Evolutionary conservation across 495 filamentous ascomycete genomes (phyloP), one percentile per base, ranked within the genome.

Genomic region (Apiosordaria backusii): DNA sequence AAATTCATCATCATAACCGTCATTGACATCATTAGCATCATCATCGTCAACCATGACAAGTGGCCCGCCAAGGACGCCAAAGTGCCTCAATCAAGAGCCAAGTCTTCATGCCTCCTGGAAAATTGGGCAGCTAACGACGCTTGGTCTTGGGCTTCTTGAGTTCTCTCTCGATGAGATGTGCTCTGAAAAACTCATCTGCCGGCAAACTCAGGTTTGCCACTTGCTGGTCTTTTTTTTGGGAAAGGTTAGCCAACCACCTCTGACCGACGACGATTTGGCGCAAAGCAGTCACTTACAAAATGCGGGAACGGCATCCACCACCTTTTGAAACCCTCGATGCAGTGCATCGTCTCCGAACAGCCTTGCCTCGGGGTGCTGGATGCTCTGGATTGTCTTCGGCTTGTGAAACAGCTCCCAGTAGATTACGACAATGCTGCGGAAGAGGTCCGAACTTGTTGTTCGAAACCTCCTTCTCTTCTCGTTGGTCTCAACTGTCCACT

Each of bases 351-450:
- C 62, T n/a, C 53, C 67, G 25, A 71, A 72, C 1, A 57, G 55
- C 13, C 59, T 35, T 13, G 22, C n/a, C 9, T 54, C 54, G 3
- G 66, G 64, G 50, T 70, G 57, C 50, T 26, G 66, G 35, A 73
- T 25, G 21, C 21, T 55, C 18, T 67, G 18, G n/a, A 73, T 35
- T 0, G 54, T 58, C 18, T 61, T 71, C 13, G 23, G 65, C 40
- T 69, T 72, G 19, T 61, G 67, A 29, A 72, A 75, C 9, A 69
- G 25, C 29, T 27, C 65, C 0, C 66, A 67, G 59, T 70, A 74
- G 10, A 74, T 65, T 29, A 73, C 70, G 15, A 69, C 64, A 26
- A 70, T 60, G 16, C 45, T 62, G 9, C 70, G 62, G 23, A 68
- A 65, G 52, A 75, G 29, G 13, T 67, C 35, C 7, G 29, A 53